phyloP scores from a whole-genome alignment of 2,329 filamentous ascomycete species.

The Chaetomiaceae sp. region DNA sequence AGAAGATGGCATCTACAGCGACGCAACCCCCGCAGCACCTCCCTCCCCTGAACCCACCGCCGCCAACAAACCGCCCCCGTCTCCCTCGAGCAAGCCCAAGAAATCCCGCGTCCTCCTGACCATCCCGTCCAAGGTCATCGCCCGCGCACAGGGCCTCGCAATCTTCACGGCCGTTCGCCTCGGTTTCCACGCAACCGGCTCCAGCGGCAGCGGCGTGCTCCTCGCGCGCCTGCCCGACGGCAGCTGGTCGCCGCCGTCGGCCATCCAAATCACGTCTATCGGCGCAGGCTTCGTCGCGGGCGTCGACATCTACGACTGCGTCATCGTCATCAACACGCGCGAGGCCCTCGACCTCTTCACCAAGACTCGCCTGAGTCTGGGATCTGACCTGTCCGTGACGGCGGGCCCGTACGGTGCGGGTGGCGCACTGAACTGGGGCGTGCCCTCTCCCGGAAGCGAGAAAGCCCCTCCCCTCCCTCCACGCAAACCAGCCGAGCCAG shows the following conservation, averaged over 20 bases:
- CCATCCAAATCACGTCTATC: constrained; percentile 75
- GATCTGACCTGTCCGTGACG: constrained; percentile 71
- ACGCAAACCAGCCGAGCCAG: background rate
- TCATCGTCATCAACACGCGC: constrained; percentile 77
- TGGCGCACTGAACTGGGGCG: constrained; percentile 61
- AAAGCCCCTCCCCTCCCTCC: background rate
- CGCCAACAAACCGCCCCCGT: constrained; percentile 25
- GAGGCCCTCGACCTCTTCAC: constrained; percentile 75
- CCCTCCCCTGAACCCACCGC: constrained; percentile 13
- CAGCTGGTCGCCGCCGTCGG: constrained; percentile 74
- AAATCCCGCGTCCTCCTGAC: constrained; percentile 47
- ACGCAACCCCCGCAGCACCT: constrained; percentile 28
- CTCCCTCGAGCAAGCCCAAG: constrained; percentile 32
- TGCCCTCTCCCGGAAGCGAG: constrained; percentile 16
- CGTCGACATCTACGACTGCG: constrained; percentile 84
- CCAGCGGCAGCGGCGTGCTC: constrained; percentile 62
- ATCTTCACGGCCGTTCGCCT: constrained; percentile 69
- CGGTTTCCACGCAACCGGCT: constrained; percentile 62
- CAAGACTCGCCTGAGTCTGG: constrained; percentile 68
- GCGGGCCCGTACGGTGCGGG: constrained; percentile 68
- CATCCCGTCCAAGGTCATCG: constrained; percentile 56
- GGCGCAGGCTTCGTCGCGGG: constrained; percentile 77
- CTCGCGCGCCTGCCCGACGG: constrained; percentile 60
- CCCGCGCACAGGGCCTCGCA: constrained; percentile 62
- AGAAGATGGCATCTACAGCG: constrained; percentile 52